Evolutionary conservation across 148 eudicot species (phyloP).

Genomic region (Dianthus caryophyllus): DNA sequence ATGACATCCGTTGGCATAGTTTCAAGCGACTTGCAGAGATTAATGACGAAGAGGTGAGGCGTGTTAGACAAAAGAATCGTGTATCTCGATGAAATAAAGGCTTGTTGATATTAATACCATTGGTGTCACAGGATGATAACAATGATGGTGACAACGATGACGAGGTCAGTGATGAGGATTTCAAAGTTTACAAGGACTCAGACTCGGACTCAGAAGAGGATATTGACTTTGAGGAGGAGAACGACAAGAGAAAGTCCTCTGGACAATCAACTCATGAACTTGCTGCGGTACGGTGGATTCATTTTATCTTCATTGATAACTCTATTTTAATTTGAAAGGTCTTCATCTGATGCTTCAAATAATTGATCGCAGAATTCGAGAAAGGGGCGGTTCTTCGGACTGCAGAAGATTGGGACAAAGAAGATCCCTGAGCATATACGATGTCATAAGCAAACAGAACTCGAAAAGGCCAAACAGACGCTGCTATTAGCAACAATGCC

Average conservation of each 20-base stretch:
- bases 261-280: conserved; percentile 47
- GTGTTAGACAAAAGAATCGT: conserved; percentile 5
- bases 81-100: not conserved
- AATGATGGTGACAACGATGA: conserved; percentile 54
- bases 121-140: conserved; percentile 52
- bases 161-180: conserved; percentile 69
- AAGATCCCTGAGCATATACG: conserved; percentile 81
- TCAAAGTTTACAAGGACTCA: conserved; percentile 41
- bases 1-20: conserved; percentile 80
- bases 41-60: conserved; percentile 51
- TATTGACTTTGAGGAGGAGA: conserved; percentile 61
- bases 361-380: conserved; percentile 55
- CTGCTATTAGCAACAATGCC: conserved; percentile 85
- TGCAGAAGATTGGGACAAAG: conserved; percentile 83
- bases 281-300: conserved; percentile 65
- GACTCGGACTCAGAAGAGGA: conserved; percentile 72
- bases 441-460: conserved; percentile 84
- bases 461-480: conserved; percentile 88
- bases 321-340: conserved; percentile 10
- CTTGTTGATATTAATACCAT: conserved; percentile 18
- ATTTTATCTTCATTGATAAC: conserved; percentile 6
- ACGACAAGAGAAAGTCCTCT: conserved; percentile 32
- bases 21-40: conserved; percentile 90
- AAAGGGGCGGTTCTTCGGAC: conserved; percentile 74
- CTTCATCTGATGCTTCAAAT: conserved; percentile 16